These are phyloP conservation scores for Aspergillus hortae DNA, from an alignment of 2,329 filamentous ascomycete genomes.

Conservation along the genomic window DNA sequence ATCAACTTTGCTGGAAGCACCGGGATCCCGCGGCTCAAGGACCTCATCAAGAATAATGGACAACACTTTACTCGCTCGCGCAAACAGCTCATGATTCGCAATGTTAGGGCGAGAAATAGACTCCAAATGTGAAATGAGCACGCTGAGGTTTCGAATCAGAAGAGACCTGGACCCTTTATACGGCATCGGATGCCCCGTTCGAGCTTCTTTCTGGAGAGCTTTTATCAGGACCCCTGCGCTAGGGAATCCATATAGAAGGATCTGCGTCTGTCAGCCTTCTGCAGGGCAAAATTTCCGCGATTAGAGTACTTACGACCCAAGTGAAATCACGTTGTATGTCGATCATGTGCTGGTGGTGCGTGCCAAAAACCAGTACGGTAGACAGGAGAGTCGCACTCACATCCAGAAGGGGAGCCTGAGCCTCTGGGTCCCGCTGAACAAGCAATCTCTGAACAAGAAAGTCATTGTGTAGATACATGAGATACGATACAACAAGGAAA, in stretches of 20 bases:
- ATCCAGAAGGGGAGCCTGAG: constrained; percentile 14
- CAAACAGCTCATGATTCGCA: constrained; percentile 23
- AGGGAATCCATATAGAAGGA: constrained; percentile 24
- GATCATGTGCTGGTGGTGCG: constrained; percentile 18
- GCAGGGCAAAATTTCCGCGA: neutral
- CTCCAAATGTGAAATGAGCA: constrained; percentile 40
- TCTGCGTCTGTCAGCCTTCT: constrained; percentile 5
- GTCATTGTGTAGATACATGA: constrained; percentile 25
- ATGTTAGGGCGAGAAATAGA: constrained; percentile 30
- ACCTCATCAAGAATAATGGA: constrained; percentile 25
- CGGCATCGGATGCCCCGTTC: constrained; percentile 26
- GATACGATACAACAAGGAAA: constrained; percentile 27
- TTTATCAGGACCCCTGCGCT: constrained; percentile 24
- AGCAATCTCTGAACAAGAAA: constrained; percentile 25
- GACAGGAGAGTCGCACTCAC: constrained; percentile 23
- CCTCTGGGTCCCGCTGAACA: constrained; percentile 20
- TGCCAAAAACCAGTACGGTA: constrained; percentile 19
- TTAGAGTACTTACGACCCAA: constrained; percentile 14
- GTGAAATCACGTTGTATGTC: constrained; percentile 23
- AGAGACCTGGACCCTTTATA: constrained; percentile 30
- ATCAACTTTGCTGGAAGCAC: neutral
- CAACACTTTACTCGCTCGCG: constrained; percentile 17
- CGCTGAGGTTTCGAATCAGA: constrained; percentile 38
- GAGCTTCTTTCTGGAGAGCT: constrained; percentile 21
- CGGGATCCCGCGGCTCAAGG: constrained; percentile 14